Evolutionary conservation across 1,284 basidiomycete genomes (phyloP).

Genomic region (Schizophyllum commune): DNA sequence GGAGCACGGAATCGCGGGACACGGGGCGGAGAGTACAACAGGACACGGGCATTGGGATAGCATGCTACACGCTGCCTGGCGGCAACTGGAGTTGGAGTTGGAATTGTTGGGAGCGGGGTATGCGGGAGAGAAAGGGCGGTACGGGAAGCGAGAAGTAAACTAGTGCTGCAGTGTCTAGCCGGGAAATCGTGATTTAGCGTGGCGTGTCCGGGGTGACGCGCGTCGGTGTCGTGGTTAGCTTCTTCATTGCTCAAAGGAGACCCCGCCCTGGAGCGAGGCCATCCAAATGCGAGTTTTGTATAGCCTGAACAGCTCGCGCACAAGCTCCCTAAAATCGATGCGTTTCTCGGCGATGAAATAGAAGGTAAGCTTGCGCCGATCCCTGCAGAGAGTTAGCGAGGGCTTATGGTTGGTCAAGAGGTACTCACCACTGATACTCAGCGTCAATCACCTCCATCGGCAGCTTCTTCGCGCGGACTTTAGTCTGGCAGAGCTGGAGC

Average conservation of each 20-base stretch:
- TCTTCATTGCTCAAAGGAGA: background rate
- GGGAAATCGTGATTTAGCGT: background rate
- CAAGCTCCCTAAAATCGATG: slow-evolving; percentile 95
- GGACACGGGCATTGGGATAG: no score
- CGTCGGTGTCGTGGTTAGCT: background rate
- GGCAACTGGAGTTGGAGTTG: no score
- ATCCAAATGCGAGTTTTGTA: slow-evolving; percentile 81
- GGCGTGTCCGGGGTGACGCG: background rate
- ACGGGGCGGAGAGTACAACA: no score
- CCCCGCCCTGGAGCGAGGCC: slow-evolving; percentile 47
- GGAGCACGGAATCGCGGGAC: no score
- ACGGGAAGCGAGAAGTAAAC: background rate
- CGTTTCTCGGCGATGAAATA: slow-evolving; percentile 95
- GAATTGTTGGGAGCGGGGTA: background rate
- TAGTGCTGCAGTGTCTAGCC: background rate
- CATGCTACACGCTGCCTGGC: no score
- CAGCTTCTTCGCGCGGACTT: slow-evolving; percentile 86
- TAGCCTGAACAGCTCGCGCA: slow-evolving; percentile 82
- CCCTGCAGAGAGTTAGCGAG: slow-evolving; percentile 60
- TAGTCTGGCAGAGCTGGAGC: slow-evolving; percentile 82
- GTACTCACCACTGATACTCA: slow-evolving; percentile 89
- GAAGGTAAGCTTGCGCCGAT: slow-evolving; percentile 95
- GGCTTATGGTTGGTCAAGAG: background rate
- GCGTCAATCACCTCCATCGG: slow-evolving; percentile 98
- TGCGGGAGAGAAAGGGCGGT: background rate